A percentile compares a stretch with the other conserved stretches of the same genome.
Evolutionary conservation across 345 rosid genomes (phyloP).

Genomic region (Lumnitzera racemosa): DNA sequence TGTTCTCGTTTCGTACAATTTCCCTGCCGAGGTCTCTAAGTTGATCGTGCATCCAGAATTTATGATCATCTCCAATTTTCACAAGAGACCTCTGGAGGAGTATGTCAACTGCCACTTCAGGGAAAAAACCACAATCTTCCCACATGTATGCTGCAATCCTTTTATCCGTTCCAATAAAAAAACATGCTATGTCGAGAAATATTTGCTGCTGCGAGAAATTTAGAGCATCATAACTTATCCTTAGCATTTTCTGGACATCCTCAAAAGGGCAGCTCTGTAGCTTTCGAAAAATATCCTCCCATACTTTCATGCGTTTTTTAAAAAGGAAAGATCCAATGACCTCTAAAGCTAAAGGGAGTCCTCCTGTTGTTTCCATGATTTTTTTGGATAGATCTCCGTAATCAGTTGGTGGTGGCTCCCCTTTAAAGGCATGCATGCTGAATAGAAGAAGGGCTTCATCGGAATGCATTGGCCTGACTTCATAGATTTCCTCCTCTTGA

Average conservation of each 20-base stretch:
- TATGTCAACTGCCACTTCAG: background rate
- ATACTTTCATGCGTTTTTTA: fast-evolving
- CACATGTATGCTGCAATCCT: constrained; percentile 2
- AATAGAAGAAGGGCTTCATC: background rate
- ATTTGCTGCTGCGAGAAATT: background rate
- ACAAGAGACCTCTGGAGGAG: background rate
- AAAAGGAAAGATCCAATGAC: background rate
- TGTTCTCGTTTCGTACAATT: too few relatives aligned
- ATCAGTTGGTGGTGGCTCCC: background rate
- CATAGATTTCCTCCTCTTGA: background rate
- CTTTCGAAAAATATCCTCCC: background rate
- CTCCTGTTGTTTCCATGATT: background rate
- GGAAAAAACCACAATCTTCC: background rate
- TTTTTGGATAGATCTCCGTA: background rate
- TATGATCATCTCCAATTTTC: background rate
- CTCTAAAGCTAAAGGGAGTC: constrained; percentile 3
- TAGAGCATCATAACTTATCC: background rate
- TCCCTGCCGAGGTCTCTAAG: background rate
- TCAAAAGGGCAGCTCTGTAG: background rate
- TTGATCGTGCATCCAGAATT: constrained; percentile 2
- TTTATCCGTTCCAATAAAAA: constrained; percentile 2
- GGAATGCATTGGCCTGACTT: background rate
- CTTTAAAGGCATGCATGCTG: background rate
- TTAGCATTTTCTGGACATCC: background rate
- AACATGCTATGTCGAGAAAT: constrained; percentile 5